Percentiles rank a stretch among this genome's conserved stretches.
Evolutionary conservation across 2,329 filamentous ascomycete genomes (phyloP).

Genomic region (Neonectria faginata): DNA sequence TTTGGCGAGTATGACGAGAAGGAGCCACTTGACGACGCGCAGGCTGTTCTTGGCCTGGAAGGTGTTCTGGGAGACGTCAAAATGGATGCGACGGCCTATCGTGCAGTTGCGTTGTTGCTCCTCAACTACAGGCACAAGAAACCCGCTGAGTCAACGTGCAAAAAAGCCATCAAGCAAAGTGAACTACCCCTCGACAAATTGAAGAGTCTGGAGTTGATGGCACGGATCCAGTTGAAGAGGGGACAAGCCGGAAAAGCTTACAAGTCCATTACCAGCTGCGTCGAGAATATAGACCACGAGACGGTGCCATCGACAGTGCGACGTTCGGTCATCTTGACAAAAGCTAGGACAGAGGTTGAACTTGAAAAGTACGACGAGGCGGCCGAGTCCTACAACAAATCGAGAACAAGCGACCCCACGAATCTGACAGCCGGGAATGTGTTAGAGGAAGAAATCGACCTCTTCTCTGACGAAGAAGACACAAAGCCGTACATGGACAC

Average conservation of each 20-base stretch:
- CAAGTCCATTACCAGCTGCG: conserved; percentile 15
- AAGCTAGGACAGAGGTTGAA: conserved; percentile 34
- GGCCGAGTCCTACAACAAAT: conserved; percentile 29
- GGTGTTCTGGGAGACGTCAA: conserved; percentile 38
- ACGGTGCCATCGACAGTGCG: conserved; percentile 27
- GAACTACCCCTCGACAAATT: conserved; percentile 31
- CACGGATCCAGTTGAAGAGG: conserved; percentile 29
- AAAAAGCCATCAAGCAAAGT: conserved; percentile 30
- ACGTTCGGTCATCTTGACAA: conserved; percentile 33
- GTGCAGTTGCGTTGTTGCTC: conserved; percentile 38
- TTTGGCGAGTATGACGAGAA: conserved; percentile 3
- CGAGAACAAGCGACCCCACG: conserved; percentile 37
- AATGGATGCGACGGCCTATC: conserved; percentile 32
- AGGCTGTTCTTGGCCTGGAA: conserved; percentile 34
- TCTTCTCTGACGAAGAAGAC: conserved; percentile 31
- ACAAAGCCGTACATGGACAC: conserved; percentile 28
- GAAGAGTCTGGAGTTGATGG: conserved; percentile 32
- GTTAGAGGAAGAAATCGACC: conserved; percentile 37
- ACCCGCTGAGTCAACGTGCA: conserved; percentile 34
- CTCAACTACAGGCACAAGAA: conserved; percentile 26
- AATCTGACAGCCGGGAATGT: conserved; percentile 33
- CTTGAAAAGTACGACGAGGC: conserved; percentile 27
- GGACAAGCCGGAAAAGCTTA: conserved; percentile 30
- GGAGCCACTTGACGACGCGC: conserved; percentile 12
- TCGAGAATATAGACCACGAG: conserved; percentile 25